These are phyloP conservation scores for Verticillium isaacii DNA, from an alignment of 2,329 filamentous ascomycete species.

Conservation along the genomic window DNA sequence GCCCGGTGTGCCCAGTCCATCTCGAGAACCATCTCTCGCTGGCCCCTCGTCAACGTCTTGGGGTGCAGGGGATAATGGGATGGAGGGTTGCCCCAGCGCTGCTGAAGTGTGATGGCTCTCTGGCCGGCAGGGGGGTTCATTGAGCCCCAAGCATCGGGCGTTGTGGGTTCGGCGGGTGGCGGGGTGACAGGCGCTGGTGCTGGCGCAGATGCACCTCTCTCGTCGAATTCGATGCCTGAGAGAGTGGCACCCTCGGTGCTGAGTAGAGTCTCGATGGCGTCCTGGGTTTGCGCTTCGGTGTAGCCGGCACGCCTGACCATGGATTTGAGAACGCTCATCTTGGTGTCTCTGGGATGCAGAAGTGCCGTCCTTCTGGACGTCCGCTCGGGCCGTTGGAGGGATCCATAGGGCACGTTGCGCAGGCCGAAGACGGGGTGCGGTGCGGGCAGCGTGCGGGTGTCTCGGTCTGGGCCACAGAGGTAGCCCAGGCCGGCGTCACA, in stretches of 20 bases:
- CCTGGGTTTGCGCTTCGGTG: conserved; percentile 19
- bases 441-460: conserved; percentile 35
- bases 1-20: conserved; percentile 65
- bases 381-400: conserved; percentile 7
- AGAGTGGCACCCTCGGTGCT: conserved; percentile 26
- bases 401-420: conserved; percentile 6
- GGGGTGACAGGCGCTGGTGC: background rate
- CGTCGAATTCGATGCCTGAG: conserved; percentile 25
- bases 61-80: conserved; percentile 39
- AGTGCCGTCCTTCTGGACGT: background rate
- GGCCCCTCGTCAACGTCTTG: conserved; percentile 51
- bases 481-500: conserved; percentile 65
- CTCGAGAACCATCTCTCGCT: conserved; percentile 65
- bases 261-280: conserved; percentile 29
- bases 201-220: conserved; percentile 12
- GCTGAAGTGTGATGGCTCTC: background rate
- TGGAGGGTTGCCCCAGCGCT: background rate
- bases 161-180: background rate
- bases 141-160: background rate
- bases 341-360: conserved; percentile 21
- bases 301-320: conserved; percentile 34
- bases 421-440: conserved; percentile 29
- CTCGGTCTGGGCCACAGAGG: conserved; percentile 56
- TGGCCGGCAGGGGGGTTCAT: conserved; percentile 5
- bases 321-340: conserved; percentile 25